Evolutionary conservation across 225 moss, liverwort and hornwort species (phyloP).

Genomic region (Pleurozium schreberi): DNA sequence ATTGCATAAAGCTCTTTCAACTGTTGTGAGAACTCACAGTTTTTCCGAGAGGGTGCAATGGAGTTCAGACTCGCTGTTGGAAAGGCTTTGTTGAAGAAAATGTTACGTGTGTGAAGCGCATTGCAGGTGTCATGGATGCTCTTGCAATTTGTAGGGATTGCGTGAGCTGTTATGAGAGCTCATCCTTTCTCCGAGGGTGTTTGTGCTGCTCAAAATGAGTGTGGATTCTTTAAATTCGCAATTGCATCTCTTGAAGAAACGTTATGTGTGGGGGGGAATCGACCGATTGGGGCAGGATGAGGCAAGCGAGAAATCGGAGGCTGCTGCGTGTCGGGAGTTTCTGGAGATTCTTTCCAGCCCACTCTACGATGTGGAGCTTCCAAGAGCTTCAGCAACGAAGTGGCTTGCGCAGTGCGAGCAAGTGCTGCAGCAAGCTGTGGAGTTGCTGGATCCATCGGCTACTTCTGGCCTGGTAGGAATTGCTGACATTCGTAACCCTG

Average conservation of each 20-base stretch:
- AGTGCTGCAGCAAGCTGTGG: slow-evolving; percentile 17
- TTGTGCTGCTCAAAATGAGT: neutral
- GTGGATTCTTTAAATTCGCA: neutral
- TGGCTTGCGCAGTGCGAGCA: slow-evolving; percentile 26
- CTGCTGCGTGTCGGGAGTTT: slow-evolving; percentile 3
- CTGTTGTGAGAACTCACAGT: neutral
- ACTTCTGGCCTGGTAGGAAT: slow-evolving; percentile 13
- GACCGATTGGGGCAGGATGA: slow-evolving; percentile 6
- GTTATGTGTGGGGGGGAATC: neutral
- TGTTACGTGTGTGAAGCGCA: neutral
- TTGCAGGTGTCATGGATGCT: neutral
- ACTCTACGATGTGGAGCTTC: slow-evolving; percentile 8
- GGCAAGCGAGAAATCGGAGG: neutral
- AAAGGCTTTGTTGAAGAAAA: neutral
- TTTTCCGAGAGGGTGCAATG: neutral
- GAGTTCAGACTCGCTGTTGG: neutral
- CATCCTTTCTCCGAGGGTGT: neutral
- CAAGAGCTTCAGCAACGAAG: neutral
- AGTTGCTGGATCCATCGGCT: slow-evolving; percentile 24
- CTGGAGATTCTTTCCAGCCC: neutral
- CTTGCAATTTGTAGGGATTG: neutral
- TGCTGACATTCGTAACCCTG: neutral
- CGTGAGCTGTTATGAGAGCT: neutral
- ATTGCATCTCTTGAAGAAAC: neutral
- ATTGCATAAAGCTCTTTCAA: neutral